Evolutionary conservation across 2,329 filamentous ascomycete species (phyloP).

Genomic region (Aureobasidium sp.): DNA sequence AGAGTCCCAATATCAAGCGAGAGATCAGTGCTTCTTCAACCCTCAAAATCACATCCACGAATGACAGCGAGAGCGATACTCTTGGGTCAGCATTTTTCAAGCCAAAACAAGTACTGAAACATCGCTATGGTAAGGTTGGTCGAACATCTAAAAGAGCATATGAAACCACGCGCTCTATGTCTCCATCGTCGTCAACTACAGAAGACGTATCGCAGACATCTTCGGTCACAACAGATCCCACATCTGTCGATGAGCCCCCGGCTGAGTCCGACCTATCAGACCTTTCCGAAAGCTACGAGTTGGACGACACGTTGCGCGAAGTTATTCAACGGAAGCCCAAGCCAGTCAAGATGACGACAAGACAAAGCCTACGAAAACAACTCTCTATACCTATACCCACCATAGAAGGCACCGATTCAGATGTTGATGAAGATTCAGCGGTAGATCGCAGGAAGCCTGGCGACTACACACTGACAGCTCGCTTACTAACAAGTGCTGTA

Average conservation of each 20-base stretch:
- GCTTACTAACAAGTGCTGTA: slow-evolving; percentile 69
- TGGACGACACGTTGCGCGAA: slow-evolving; percentile 32
- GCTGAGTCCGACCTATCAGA: slow-evolving; percentile 34
- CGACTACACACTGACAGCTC: slow-evolving; percentile 70
- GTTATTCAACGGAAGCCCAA: slow-evolving; percentile 31
- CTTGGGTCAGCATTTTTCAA: slow-evolving; percentile 6
- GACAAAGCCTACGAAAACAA: slow-evolving; percentile 17
- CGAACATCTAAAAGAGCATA: neutral
- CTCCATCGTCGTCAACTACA: slow-evolving; percentile 16
- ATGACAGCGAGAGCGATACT: slow-evolving; percentile 8
- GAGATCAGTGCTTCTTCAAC: slow-evolving; percentile 12
- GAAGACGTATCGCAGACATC: slow-evolving; percentile 17
- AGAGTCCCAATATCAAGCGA: slow-evolving; percentile 19
- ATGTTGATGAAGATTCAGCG: neutral
- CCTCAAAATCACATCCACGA: neutral
- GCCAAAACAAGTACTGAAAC: slow-evolving; percentile 3
- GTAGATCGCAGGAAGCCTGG: slow-evolving; percentile 33
- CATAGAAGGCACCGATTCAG: slow-evolving; percentile 22
- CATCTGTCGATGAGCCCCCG: slow-evolving; percentile 14
- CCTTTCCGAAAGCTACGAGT: slow-evolving; percentile 32
- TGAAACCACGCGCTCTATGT: slow-evolving; percentile 14
- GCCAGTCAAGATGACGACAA: slow-evolving; percentile 15
- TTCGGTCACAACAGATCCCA: slow-evolving; percentile 18
- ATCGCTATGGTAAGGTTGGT: slow-evolving; percentile 6
- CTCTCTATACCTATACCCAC: slow-evolving; percentile 21